Evolutionary conservation across 371 early-diverging fungal genomes (phyloP).

Genomic region (Apophysomyces elegans): DNA sequence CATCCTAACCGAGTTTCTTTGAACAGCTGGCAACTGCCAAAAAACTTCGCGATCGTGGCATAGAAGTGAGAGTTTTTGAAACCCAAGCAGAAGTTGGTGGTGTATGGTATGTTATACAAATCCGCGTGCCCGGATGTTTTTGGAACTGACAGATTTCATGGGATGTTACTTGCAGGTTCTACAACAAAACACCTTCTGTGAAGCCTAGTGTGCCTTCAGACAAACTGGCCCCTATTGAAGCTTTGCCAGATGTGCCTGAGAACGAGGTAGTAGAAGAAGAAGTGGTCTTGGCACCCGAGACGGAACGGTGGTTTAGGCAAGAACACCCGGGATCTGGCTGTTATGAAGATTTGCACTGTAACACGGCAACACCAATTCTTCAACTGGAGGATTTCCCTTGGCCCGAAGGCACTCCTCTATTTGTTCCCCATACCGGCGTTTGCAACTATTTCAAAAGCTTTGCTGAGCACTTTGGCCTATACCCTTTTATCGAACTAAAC

Average conservation of each 20-base stretch:
- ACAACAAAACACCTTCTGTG: conserved; percentile 22
- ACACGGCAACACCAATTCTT: conserved; percentile 23
- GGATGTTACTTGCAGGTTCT: conserved; percentile 14
- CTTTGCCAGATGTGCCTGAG: background rate
- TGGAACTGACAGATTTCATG: too few species aligned
- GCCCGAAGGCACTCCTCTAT: conserved; percentile 34
- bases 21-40: conserved; percentile 39
- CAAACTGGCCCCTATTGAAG: conserved; percentile 26
- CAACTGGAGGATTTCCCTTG: conserved; percentile 26
- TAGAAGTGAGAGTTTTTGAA: conserved; percentile 41
- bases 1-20: background rate
- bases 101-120: conserved; percentile 28
- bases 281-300: conserved; percentile 18
- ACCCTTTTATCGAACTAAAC: conserved; percentile 31
- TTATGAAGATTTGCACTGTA: conserved; percentile 22
- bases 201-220: conserved; percentile 26
- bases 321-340: conserved; percentile 16
- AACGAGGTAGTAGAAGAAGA: background rate
- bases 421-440: conserved; percentile 29
- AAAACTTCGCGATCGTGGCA: conserved; percentile 34
- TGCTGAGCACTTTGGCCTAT: conserved; percentile 26
- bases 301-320: conserved; percentile 27
- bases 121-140: background rate
- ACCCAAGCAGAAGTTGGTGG: conserved; percentile 36
- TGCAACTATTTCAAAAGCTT: conserved; percentile 37